These are phyloP conservation scores for Pouteria campechiana DNA, from an alignment of 179 eudicot species.

Conservation along the genomic window DNA sequence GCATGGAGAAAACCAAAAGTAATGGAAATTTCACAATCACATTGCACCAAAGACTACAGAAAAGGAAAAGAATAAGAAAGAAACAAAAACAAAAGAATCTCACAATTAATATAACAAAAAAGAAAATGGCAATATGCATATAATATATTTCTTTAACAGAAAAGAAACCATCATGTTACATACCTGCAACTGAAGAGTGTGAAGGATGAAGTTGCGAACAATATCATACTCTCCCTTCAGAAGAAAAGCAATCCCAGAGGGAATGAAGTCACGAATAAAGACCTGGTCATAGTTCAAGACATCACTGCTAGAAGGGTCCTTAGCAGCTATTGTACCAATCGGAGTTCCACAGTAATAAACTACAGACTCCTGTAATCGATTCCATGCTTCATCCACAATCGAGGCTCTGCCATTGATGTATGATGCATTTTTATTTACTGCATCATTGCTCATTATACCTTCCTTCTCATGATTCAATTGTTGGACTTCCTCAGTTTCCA, in stretches of 20 bases:
- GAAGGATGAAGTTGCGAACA: conserved; percentile 75
- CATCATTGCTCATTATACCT: conserved; percentile 6
- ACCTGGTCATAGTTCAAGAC: conserved; percentile 79
- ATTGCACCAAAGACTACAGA: too few relatives aligned
- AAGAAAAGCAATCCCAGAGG: conserved; percentile 81
- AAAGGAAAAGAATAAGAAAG: too few relatives aligned
- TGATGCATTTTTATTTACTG: conserved; percentile 14
- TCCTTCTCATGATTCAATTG: conserved; percentile 17
- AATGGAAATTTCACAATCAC: too few relatives aligned
- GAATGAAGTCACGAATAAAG: conserved; percentile 79
- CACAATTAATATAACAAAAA: too few relatives aligned
- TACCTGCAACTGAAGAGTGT: conserved; percentile 97
- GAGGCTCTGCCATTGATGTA: conserved; percentile 20
- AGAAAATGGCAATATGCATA: too few relatives aligned
- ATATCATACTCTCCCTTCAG: conserved; percentile 84
- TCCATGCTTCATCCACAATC: conserved; percentile 89
- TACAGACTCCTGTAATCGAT: conserved; percentile 49
- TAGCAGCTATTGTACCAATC: conserved; percentile 91
- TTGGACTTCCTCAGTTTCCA: conserved; percentile 11
- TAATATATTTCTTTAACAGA: too few relatives aligned
- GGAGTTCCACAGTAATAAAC: conserved; percentile 76
- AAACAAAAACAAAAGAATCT: too few relatives aligned
- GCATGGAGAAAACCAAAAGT: too few relatives aligned
- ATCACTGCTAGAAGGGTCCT: conserved; percentile 53
- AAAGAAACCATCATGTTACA: conserved; percentile 1